Evolutionary conservation across 1,284 basidiomycete species (phyloP).

Genomic region (Mycena sp.): DNA sequence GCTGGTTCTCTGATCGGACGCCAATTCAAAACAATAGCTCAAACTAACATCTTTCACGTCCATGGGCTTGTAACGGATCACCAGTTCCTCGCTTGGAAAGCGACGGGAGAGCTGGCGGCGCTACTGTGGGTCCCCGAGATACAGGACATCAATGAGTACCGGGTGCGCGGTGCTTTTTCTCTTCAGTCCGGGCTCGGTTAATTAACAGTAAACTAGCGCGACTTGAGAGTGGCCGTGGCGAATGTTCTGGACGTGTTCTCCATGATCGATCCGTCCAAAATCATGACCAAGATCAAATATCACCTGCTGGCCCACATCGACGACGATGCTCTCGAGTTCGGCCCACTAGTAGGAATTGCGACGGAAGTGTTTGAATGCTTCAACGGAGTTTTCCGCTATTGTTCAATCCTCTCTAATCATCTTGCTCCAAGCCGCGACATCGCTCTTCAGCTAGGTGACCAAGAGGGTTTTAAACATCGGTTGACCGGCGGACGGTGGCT

Average conservation of each 20-base stretch:
- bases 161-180: constrained; percentile 41
- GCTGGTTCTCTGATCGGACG: too few relatives aligned
- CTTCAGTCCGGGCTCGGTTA: too few relatives aligned
- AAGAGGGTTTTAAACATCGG: constrained; percentile 31
- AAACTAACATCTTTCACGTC: too few relatives aligned
- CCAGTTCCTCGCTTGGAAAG: constrained; percentile 41
- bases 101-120: constrained; percentile 42
- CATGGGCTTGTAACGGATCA: constrained; percentile 29
- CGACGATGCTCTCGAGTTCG: too few relatives aligned
- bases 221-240: constrained; percentile 39
- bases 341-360: too few relatives aligned
- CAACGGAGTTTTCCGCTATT: constrained; percentile 36
- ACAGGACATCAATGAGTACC: constrained; percentile 41
- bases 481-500: constrained; percentile 29
- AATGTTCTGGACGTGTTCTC: constrained; percentile 44
- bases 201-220: too few relatives aligned
- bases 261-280: too few relatives aligned
- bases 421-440: constrained; percentile 40
- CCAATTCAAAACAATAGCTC: too few relatives aligned
- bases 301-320: too few relatives aligned
- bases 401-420: constrained; percentile 37
- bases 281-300: too few relatives aligned
- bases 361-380: constrained; percentile 37
- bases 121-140: constrained; percentile 49
- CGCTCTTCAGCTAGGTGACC: constrained; percentile 21